These are phyloP conservation scores for Sonneratia caseolaris DNA, from an alignment of 345 rosid genomes.

Conservation along the genomic window DNA sequence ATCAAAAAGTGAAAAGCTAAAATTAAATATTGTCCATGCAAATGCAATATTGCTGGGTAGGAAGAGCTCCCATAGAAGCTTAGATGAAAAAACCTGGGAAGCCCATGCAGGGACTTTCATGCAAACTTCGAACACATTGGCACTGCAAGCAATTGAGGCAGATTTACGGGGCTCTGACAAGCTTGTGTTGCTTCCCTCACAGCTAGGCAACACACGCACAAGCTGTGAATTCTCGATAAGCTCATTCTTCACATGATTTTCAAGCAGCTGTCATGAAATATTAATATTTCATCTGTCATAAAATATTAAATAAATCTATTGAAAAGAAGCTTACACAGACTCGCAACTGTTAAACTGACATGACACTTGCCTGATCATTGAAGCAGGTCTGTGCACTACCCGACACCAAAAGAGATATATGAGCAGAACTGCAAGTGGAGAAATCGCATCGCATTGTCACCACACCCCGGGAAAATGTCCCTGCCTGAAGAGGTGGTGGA, in stretches of 20 bases:
- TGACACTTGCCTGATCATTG: slow-evolving; percentile 76
- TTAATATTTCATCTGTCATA: slow-evolving; percentile 33
- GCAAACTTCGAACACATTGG: slow-evolving; percentile 86
- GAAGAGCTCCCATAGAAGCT: not conserved
- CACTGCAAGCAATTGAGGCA: slow-evolving; percentile 88
- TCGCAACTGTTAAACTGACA: not conserved
- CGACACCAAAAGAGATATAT: slow-evolving; percentile 83
- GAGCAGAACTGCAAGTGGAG: slow-evolving; percentile 85
- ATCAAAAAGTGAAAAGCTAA: not conserved
- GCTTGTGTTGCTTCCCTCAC: slow-evolving; percentile 42
- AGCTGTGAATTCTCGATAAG: slow-evolving; percentile 66
- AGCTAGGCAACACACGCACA: slow-evolving; percentile 52
- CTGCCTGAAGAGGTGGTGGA: slow-evolving; percentile 99
- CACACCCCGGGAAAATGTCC: slow-evolving; percentile 94
- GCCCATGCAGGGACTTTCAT: slow-evolving; percentile 98
- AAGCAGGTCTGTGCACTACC: slow-evolving; percentile 98
- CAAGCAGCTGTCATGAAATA: slow-evolving; percentile 58
- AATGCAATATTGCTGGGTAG: not conserved
- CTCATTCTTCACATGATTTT: slow-evolving; percentile 91
- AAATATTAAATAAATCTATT: not conserved
- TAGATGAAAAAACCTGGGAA: slow-evolving; percentile 55
- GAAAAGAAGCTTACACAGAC: not conserved
- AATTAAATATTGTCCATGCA: not conserved
- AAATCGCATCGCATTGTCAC: slow-evolving; percentile 98
- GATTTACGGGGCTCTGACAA: slow-evolving; percentile 79